Percentiles rank a stretch among this genome's conserved stretches.
Evolutionary conservation across 2,329 filamentous ascomycete species (phyloP).

Genomic region (Aureobasidium mangrovei): DNA sequence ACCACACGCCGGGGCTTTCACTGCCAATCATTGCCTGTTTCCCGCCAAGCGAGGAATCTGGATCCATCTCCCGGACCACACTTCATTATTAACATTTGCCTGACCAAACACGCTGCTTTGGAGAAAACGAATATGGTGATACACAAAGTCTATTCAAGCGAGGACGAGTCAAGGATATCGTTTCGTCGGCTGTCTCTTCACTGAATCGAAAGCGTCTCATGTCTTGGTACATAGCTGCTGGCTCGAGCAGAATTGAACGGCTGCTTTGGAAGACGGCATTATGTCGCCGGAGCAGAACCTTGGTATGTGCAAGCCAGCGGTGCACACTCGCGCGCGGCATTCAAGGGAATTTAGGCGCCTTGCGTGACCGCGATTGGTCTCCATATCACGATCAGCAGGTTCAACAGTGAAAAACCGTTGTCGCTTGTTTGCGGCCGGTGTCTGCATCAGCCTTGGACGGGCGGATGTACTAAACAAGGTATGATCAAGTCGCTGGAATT

Average conservation of each 20-base stretch:
- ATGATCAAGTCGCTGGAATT: neutral
- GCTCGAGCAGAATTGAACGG: conserved; percentile 8
- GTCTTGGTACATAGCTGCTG: conserved; percentile 4
- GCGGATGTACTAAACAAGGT: conserved; percentile 2
- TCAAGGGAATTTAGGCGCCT: conserved; percentile 4
- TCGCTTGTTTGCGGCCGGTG: conserved; percentile 5
- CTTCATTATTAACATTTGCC: conserved; percentile 5
- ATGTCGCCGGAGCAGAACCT: neutral
- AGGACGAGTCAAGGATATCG: conserved; percentile 4
- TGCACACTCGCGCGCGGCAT: conserved; percentile 10
- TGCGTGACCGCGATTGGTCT: neutral
- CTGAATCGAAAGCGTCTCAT: neutral
- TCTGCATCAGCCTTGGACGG: conserved; percentile 1
- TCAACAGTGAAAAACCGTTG: conserved; percentile 7
- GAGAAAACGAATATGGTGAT: neutral
- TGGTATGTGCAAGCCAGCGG: neutral
- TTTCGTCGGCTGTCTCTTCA: conserved; percentile 1
- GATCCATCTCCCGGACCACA: conserved; percentile 8
- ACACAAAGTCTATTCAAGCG: conserved; percentile 4
- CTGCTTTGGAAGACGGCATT: neutral
- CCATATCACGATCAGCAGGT: conserved; percentile 11
- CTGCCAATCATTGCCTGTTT: conserved; percentile 8
- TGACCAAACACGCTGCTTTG: conserved; percentile 7
- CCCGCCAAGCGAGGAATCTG: conserved; percentile 12
- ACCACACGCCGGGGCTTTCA: conserved; percentile 7